These are phyloP conservation scores for Exophiala spinifera DNA, from an alignment of 2,329 filamentous ascomycete genomes.

Conservation along the genomic window DNA sequence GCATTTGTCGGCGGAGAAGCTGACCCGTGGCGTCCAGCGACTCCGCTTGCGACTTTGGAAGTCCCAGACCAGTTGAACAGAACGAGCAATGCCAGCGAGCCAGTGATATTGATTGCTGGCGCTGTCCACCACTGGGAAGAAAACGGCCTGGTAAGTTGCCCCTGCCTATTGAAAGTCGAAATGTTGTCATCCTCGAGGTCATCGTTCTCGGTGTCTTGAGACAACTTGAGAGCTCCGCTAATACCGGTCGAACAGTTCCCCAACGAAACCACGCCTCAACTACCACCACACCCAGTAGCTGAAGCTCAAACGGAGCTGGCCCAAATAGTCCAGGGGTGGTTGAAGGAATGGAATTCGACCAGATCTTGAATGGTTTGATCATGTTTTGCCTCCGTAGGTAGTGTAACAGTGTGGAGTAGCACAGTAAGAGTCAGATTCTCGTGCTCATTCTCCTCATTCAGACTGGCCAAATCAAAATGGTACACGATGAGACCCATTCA, in stretches of 20 bases:
- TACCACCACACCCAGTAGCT: slow-evolving; percentile 55
- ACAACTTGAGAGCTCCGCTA: too few relatives aligned
- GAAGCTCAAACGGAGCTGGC: slow-evolving; percentile 59
- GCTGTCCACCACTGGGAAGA: slow-evolving; percentile 82
- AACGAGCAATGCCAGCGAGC: slow-evolving; percentile 60
- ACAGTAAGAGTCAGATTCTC: background rate
- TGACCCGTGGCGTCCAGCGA: slow-evolving; percentile 76
- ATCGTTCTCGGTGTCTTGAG: too few relatives aligned
- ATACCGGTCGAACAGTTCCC: slow-evolving; percentile 40
- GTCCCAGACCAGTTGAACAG: slow-evolving; percentile 49
- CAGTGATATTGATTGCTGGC: slow-evolving; percentile 69
- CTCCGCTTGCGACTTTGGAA: slow-evolving; percentile 62
- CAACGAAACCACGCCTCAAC: slow-evolving; percentile 56
- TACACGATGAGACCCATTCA: too few relatives aligned
- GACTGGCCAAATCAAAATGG: too few relatives aligned
- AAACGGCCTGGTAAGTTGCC: slow-evolving; percentile 10
- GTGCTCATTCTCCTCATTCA: too few relatives aligned
- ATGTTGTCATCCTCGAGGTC: too few relatives aligned
- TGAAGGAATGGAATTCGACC: slow-evolving; percentile 55
- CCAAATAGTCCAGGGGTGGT: slow-evolving; percentile 64
- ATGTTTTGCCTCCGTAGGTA: background rate
- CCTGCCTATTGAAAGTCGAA: too few relatives aligned
- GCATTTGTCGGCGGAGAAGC: slow-evolving; percentile 74
- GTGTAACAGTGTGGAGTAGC: too few relatives aligned
- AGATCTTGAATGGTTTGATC: background rate